These are phyloP conservation scores for Aristolochia fimbriata DNA, from an alignment of 164 flowering plant species.

Conservation along the genomic window DNA sequence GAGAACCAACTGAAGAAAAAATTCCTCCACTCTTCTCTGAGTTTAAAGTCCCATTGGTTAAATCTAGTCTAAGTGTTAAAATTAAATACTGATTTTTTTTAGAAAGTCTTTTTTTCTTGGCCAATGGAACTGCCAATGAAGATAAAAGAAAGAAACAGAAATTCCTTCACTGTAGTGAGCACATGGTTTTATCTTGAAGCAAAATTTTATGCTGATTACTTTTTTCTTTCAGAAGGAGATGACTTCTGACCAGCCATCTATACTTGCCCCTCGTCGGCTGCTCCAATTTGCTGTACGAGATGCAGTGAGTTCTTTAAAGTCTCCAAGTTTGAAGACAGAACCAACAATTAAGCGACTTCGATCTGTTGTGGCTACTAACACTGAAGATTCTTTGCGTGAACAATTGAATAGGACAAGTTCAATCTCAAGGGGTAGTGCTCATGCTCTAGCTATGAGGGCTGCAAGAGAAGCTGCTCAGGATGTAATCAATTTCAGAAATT, in stretches of 20 bases:
- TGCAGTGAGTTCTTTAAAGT: slow-evolving; percentile 55
- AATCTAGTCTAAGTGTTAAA: too few relatives aligned
- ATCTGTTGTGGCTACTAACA: slow-evolving; percentile 52
- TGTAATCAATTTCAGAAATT: slow-evolving; percentile 36
- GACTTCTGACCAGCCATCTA: slow-evolving; percentile 21
- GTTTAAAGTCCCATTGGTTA: too few relatives aligned
- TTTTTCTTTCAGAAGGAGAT: slow-evolving; percentile 38
- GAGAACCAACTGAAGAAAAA: too few relatives aligned
- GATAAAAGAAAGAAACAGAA: too few relatives aligned
- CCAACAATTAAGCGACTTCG: slow-evolving; percentile 67
- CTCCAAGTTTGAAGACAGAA: slow-evolving; percentile 29
- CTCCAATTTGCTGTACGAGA: slow-evolving; percentile 95
- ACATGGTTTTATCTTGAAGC: too few relatives aligned
- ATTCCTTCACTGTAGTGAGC: too few relatives aligned
- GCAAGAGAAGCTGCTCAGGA: slow-evolving; percentile 88
- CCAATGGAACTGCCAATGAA: too few relatives aligned
- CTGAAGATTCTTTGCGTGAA: slow-evolving; percentile 11
- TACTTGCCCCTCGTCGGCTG: slow-evolving; percentile 61
- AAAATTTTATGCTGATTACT: slow-evolving; percentile 1
- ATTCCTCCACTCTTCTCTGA: too few relatives aligned
- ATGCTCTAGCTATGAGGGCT: slow-evolving; percentile 71
- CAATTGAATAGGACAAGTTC: slow-evolving; percentile 35
- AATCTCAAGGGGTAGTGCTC: slow-evolving; percentile 40
- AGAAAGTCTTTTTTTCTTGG: too few relatives aligned
- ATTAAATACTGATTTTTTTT: too few relatives aligned